These are phyloP conservation scores for Penicillium silybi DNA, from an alignment of 495 filamentous ascomycete species.

Conservation along the genomic window DNA sequence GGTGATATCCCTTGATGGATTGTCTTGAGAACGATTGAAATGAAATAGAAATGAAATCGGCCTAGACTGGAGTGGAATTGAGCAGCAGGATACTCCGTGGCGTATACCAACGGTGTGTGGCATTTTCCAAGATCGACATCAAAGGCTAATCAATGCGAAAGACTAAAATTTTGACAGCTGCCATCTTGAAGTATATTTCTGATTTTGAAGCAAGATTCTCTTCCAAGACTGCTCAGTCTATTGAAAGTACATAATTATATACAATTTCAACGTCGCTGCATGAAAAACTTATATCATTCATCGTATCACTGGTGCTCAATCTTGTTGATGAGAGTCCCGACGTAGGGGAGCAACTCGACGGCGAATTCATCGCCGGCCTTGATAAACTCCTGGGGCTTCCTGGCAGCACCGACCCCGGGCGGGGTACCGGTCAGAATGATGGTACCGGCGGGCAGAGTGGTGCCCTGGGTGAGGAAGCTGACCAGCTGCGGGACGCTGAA, in stretches of 20 bases:
- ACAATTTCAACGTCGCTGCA: not conserved
- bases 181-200: not conserved
- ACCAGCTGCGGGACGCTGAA: conserved; percentile 73
- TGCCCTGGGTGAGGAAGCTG: conserved; percentile 70
- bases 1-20: not conserved
- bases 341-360: conserved; percentile 48
- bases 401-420: conserved; percentile 48
- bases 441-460: conserved; percentile 74
- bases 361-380: conserved; percentile 58
- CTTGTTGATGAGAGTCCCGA: conserved; percentile 40
- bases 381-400: conserved; percentile 53
- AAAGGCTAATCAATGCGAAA: not conserved
- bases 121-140: not conserved
- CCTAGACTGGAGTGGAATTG: not conserved
- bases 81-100: not conserved
- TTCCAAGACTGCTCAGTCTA: not conserved
- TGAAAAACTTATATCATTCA: not conserved
- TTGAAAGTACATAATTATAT: not conserved
- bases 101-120: not conserved
- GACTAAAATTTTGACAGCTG: not conserved
- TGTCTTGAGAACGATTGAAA: not conserved
- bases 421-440: conserved; percentile 82
- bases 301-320: conserved; percentile 29
- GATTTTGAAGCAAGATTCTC: not conserved
- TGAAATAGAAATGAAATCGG: no score